Percentiles rank a stretch among this genome's conserved stretches.
Evolutionary conservation across 805 yeast genomes (phyloP).

Genomic region (Komagataella populi): DNA sequence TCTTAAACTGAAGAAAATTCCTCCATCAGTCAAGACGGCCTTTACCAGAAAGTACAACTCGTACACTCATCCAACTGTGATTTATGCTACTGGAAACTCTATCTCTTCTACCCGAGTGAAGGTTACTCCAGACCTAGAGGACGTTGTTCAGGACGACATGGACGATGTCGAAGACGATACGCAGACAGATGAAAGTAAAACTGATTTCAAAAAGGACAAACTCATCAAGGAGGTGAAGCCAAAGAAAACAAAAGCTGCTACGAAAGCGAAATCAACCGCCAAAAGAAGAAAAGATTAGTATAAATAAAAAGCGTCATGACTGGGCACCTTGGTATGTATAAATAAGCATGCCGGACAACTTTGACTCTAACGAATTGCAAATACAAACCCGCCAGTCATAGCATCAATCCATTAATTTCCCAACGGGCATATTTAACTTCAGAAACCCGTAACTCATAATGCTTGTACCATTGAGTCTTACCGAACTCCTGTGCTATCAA

Average conservation of each 20-base stretch:
- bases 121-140: conserved; percentile 53
- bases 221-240: conserved; percentile 39
- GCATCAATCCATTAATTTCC: not conserved
- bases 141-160: conserved; percentile 48
- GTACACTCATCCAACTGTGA: conserved; percentile 71
- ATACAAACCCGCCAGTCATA: not conserved
- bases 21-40: conserved; percentile 69
- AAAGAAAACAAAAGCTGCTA: conserved; percentile 6
- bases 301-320: not conserved
- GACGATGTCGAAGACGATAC: conserved; percentile 27
- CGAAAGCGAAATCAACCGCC: conserved; percentile 2
- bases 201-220: conserved; percentile 47
- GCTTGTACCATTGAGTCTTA: not conserved
- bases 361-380: not conserved
- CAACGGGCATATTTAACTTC: not conserved
- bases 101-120: conserved; percentile 22
- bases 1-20: conserved; percentile 39
- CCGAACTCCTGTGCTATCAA: not conserved
- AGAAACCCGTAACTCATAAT: not conserved
- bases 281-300: conserved; percentile 4
- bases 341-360: not conserved
- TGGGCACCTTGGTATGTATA: not conserved
- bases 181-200: conserved; percentile 24
- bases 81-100: conserved; percentile 58
- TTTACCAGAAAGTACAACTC: conserved; percentile 80